These are phyloP conservation scores for Thelonectria blattea DNA, from an alignment of 2,329 filamentous ascomycete genomes.

Conservation along the genomic window DNA sequence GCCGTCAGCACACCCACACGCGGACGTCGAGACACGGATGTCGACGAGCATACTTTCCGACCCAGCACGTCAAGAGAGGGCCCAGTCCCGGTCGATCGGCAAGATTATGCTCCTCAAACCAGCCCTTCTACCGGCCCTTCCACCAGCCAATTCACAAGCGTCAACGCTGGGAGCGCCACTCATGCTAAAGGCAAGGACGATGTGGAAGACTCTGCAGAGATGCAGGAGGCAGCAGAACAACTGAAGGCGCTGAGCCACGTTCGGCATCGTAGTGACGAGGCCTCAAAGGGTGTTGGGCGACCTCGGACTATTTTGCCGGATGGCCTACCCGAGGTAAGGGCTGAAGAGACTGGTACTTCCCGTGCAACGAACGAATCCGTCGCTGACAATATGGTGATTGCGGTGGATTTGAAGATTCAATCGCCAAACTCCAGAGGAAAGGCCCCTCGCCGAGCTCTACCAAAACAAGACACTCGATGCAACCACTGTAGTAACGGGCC, in stretches of 20 bases:
- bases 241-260: constrained; percentile 70
- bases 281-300: constrained; percentile 35
- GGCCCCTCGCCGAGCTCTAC: constrained; percentile 53
- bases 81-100: constrained; percentile 31
- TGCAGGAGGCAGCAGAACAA: constrained; percentile 72
- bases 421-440: constrained; percentile 46
- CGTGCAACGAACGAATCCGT: constrained; percentile 48
- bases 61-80: constrained; percentile 35
- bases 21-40: constrained; percentile 38
- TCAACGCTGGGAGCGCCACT: constrained; percentile 16
- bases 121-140: constrained; percentile 36
- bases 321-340: constrained; percentile 42
- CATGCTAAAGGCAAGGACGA: constrained; percentile 44
- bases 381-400: constrained; percentile 30
- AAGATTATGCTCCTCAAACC: constrained; percentile 36
- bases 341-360: constrained; percentile 27
- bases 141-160: constrained; percentile 29
- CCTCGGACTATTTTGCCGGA: constrained; percentile 49
- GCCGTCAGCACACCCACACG: constrained; percentile 45
- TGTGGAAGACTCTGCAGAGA: constrained; percentile 68
- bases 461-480: constrained; percentile 68
- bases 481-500: constrained; percentile 67
- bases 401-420: constrained; percentile 32
- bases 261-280: constrained; percentile 59
- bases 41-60: constrained; percentile 34